Base-by-base conservation (phyloP, 2,329 filamentous ascomycete species). In the Chaetomium sp. region DNA sequence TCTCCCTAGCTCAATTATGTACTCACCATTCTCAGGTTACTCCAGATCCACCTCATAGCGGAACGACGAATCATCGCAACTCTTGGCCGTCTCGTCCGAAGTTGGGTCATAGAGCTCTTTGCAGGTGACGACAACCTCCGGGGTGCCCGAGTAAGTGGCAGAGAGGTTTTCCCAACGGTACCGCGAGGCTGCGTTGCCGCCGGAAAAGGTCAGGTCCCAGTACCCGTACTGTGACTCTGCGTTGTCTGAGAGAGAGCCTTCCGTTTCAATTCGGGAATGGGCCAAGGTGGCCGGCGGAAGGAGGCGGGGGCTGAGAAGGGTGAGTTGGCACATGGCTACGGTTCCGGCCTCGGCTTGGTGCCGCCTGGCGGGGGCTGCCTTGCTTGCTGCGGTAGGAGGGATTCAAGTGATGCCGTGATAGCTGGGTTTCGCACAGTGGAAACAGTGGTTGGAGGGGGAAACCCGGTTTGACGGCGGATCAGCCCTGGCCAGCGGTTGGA, bases 161-260 rank as follows among this genome's bases (percentile, higher is more conserved):
- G 42, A 23, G 1, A 66, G 25, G 29, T 61, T 25, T 23, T 54
- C 42, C 61, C 61, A 64, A 45, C 62, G 51, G 38, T 57, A 53
- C 0, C 53, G 47, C 23, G 45, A 61, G 31, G 54, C 58, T 21
- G 63, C 42, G 49, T 49, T 65, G 21, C 54, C 58, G 23, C 58
- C n/a, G 54, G 57, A 23, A 23, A 49, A 23, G 21, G 13, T 45
- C 31, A 60, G 12, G 27, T 61, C 42, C 55, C 53, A 64, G 33
- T 59, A 53, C 4, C 53, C 56, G 29, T 25, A 51, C 19, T 42
- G 31, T n/a, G 21, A 16, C 9, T 35, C n/a, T 38, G 53, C 5
- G 12, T 2, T 21, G 35, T 16, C n/a, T 6, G 21, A 3, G 21
- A 25, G 53, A 25, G 25, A 2, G 25, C 27, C n/a, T 16, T 23